A percentile compares a stretch with the other conserved stretches of the same genome.
These are phyloP conservation scores for Entonaema liquescens DNA, from an alignment of 495 filamentous ascomycete species.

Conservation along the genomic window DNA sequence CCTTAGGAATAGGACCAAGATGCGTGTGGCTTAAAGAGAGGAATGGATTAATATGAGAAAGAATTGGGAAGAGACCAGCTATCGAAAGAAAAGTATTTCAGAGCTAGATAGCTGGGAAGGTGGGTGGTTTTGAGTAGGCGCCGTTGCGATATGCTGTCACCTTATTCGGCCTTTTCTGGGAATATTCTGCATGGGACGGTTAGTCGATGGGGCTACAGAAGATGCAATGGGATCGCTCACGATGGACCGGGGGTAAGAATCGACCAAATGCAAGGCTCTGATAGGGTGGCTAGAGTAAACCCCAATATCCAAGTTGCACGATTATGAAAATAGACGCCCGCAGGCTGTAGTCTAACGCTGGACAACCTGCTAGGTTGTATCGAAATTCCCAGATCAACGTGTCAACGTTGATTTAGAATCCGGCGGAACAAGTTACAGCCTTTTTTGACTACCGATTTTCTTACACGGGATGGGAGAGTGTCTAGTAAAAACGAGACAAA, in stretches of 20 bases:
- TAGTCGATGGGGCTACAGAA: constrained; percentile 44
- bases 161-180: constrained; percentile 46
- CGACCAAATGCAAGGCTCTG: constrained; percentile 34
- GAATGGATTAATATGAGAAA: constrained; percentile 45
- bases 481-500: constrained; percentile 17
- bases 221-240: constrained; percentile 48
- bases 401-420: constrained; percentile 31
- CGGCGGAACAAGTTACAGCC: constrained; percentile 30
- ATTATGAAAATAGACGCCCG: constrained; percentile 47
- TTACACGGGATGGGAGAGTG: neutral
- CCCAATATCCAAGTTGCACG: constrained; percentile 46
- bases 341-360: constrained; percentile 39
- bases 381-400: constrained; percentile 37
- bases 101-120: constrained; percentile 49
- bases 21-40: constrained; percentile 43
- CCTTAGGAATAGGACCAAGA: constrained; percentile 32
- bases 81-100: constrained; percentile 51
- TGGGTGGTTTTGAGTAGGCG: constrained; percentile 64
- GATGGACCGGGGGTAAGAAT: constrained; percentile 37
- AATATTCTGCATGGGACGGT: constrained; percentile 53
- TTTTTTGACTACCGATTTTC: constrained; percentile 27
- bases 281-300: constrained; percentile 43
- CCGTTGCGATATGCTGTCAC: constrained; percentile 47
- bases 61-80: constrained; percentile 64
- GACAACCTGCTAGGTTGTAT: constrained; percentile 36